Conservation (phyloP, 768 basidiomycete species). For the Trametes elegans region DNA sequence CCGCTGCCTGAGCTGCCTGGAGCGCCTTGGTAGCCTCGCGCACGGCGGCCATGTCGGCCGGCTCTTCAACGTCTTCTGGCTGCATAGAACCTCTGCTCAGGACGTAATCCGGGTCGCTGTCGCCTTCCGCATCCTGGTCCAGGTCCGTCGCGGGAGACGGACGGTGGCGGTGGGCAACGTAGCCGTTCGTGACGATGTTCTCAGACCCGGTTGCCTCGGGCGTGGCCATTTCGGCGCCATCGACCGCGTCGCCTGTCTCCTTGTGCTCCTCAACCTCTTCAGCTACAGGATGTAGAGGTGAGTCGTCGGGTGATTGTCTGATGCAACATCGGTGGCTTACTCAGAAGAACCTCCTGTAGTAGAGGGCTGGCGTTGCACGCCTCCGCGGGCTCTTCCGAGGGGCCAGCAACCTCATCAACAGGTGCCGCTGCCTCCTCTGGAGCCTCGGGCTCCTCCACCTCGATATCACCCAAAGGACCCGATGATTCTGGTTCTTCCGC, state of each 20-base stretch:
- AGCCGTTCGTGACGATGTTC: not conserved
- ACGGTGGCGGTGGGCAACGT: not conserved
- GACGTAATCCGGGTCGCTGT: conserved; percentile 21
- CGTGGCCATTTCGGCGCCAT: not conserved
- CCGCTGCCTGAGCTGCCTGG: not conserved
- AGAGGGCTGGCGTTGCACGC: no score
- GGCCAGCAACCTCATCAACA: not conserved
- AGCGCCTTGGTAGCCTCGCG: no score
- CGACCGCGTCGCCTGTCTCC: not conserved
- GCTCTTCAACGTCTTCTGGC: no score
- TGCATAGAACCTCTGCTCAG: not conserved
- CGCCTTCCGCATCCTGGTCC: conserved; percentile 21
- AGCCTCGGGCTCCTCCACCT: not conserved
- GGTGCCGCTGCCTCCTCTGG: not conserved
- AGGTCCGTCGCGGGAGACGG: not conserved
- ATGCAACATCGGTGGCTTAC: no score
- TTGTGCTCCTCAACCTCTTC: conserved; percentile 1
- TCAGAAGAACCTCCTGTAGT: no score
- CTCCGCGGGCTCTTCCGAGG: not conserved
- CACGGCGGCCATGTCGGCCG: not conserved
- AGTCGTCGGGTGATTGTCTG: no score
- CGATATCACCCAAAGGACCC: not conserved
- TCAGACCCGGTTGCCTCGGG: not conserved
- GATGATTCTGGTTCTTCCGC: no score
- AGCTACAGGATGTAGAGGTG: not conserved